Evolutionary conservation across 2,329 filamentous ascomycete species (phyloP).

Genomic region (Botrytis sinoallii): DNA sequence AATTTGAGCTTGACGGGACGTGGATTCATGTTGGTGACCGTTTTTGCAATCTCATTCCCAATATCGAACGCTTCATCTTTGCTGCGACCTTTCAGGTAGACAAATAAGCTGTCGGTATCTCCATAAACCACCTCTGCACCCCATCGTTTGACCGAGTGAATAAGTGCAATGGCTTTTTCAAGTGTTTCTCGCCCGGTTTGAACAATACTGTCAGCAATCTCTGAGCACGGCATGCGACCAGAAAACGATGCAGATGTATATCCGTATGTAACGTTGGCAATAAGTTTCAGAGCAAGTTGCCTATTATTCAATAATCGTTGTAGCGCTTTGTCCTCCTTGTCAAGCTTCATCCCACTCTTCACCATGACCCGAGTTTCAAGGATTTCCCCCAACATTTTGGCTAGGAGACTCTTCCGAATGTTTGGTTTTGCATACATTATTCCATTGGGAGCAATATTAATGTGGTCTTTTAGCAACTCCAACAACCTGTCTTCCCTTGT

Average conservation of each 20-base stretch:
- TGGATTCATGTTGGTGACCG: slow-evolving; percentile 86
- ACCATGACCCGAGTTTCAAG: slow-evolving; percentile 97
- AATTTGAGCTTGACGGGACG: slow-evolving; percentile 94
- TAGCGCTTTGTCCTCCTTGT: slow-evolving; percentile 81
- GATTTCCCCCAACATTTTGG: slow-evolving; percentile 95
- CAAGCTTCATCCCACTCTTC: slow-evolving; percentile 91
- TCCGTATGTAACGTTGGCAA: slow-evolving; percentile 98
- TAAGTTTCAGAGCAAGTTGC: slow-evolving; percentile 88
- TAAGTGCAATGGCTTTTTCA: slow-evolving; percentile 87
- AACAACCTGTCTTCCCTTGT: slow-evolving; percentile 71
- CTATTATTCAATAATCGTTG: slow-evolving; percentile 89
- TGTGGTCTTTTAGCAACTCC: slow-evolving; percentile 73
- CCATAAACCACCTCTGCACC: slow-evolving; percentile 96
- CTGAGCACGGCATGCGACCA: slow-evolving; percentile 94
- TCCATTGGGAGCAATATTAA: slow-evolving; percentile 92
- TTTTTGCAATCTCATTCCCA: slow-evolving; percentile 85
- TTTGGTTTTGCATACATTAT: slow-evolving; percentile 90
- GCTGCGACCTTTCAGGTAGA: slow-evolving; percentile 83
- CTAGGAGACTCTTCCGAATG: slow-evolving; percentile 84
- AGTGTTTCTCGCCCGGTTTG: slow-evolving; percentile 93
- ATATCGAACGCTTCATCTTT: slow-evolving; percentile 87
- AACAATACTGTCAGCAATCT: slow-evolving; percentile 97
- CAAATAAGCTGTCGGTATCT: slow-evolving; percentile 92
- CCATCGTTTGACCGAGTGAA: slow-evolving; percentile 85
- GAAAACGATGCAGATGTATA: slow-evolving; percentile 97